Percentiles rank a stretch among this genome's conserved stretches.
Evolutionary conservation across 164 flowering plant genomes (phyloP).

Genomic region (Annona squamosa): DNA sequence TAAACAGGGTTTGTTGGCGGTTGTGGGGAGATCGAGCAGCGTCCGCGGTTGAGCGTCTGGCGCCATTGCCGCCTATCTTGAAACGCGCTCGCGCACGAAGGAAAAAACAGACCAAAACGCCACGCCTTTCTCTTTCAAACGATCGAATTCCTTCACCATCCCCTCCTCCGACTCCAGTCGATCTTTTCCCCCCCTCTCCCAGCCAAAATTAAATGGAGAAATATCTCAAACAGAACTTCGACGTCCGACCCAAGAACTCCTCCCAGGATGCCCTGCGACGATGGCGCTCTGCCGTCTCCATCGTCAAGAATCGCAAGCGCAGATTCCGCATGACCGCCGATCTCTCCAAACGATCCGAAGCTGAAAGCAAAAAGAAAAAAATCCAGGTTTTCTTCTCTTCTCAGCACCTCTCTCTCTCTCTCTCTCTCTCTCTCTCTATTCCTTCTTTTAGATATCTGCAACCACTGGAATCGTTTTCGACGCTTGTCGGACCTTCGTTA

Average conservation of each 20-base stretch:
- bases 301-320: conserved; percentile 43
- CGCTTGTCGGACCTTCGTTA: too few species aligned
- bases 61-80: too few species aligned
- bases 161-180: background rate
- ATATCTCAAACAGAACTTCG: conserved; percentile 33
- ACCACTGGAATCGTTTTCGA: too few species aligned
- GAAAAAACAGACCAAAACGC: too few species aligned
- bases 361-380: conserved; percentile 21
- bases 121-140: too few species aligned
- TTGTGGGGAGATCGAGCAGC: too few species aligned
- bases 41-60: too few species aligned
- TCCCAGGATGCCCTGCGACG: conserved; percentile 32
- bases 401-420: background rate
- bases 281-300: conserved; percentile 39
- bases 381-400: conserved; percentile 27
- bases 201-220: conserved; percentile 20
- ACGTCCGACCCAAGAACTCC: conserved; percentile 31
- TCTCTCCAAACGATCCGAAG: conserved; percentile 42
- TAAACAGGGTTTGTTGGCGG: too few species aligned
- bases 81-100: too few species aligned
- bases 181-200: background rate
- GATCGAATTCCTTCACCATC: background rate
- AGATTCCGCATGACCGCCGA: conserved; percentile 46
- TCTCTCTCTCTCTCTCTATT: background rate
- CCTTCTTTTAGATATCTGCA: too few species aligned